phyloP scores from a whole-genome alignment of 169 alveolate species.

The Eimeria necatrix region DNA sequence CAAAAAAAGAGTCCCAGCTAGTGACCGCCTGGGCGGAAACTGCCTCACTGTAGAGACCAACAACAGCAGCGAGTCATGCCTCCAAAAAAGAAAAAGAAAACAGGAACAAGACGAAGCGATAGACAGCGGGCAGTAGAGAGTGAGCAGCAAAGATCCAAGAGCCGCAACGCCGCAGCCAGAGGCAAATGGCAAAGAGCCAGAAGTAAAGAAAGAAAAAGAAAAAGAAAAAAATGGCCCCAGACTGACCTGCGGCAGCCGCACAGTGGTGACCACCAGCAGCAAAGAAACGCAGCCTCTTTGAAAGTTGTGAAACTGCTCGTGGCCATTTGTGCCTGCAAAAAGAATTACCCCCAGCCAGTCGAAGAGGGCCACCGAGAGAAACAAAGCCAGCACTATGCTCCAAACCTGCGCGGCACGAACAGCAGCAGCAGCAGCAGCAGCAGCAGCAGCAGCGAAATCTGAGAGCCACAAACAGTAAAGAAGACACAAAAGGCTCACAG shows the following conservation, averaged over 20 bases:
- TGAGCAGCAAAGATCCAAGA: no score
- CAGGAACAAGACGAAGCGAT: background rate
- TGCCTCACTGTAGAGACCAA: no score
- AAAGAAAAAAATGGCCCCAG: background rate
- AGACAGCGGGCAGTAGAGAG: background rate
- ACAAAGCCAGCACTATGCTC: constrained; percentile 32
- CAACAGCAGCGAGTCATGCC: no score
- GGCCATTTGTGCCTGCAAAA: constrained; percentile 78
- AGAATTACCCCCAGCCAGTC: constrained; percentile 80
- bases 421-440: background rate
- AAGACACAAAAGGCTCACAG: no score
- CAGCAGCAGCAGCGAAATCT: background rate
- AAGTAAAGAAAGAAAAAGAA: background rate
- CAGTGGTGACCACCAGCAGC: constrained; percentile 67
- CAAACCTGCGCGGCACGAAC: constrained; percentile 36
- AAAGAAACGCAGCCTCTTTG: constrained; percentile 60
- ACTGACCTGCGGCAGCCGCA: constrained; percentile 43
- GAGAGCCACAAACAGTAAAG: no score
- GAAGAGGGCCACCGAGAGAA: constrained; percentile 69
- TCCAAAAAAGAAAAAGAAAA: background rate
- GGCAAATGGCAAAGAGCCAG: background rate
- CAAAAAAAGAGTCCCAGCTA: no score
- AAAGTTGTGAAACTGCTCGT: constrained; percentile 70
- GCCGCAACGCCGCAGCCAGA: no score
- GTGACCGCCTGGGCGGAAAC: no score